Evolutionary conservation across 2,329 filamentous ascomycete species (phyloP), one percentile per base, ranked within the genome.

Genomic region (Microcyclospora tardicrescens): DNA sequence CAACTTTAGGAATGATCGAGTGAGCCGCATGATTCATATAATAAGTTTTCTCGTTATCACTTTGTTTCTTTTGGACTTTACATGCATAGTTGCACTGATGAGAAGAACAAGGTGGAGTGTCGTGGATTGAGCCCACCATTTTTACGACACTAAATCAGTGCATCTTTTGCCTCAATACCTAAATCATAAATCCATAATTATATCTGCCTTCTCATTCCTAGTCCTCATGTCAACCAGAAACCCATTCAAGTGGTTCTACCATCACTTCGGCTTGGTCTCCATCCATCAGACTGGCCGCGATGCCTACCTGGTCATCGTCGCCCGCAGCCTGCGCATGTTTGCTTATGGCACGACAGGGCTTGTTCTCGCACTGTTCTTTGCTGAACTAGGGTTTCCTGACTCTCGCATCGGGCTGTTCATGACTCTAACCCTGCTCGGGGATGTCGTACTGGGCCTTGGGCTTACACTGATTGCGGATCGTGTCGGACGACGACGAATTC

Each of bases 291-390:
- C 55, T 2, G 56, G 56, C 27, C 46, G 53, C 10, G 67, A 75
- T 61, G 69, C 70, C 36, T 67, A 62, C 51, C 60, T 75, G 32
- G 64, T 75, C 51, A 76, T 70, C 43, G 43, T 67, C 5, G 71
- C 75, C 47, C 71, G 76, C 19, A 75, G 77, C 52, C 64, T 77
- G 5, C 72, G 77, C 2, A 67, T 79, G 36, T 73, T 77, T 43
- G 77, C 75, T 5, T 81, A 79, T 50, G 77, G 76, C 37, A 61
- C 64, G 5, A 47, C 39, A 28, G 55, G 56, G 8, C 43, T 60
- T 9, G 51, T 60, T 27, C 49, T 60, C 10, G 57, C 55, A 2
- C 42, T 51, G 15, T 58, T 52, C 41, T 50, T 60, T 29, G 42
- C 48, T 12, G 42, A 43, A 1, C 49, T 59, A 1, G 46, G 49